phyloP scores from a whole-genome alignment of 495 filamentous ascomycete genomes.

The Zalerion maritima region DNA sequence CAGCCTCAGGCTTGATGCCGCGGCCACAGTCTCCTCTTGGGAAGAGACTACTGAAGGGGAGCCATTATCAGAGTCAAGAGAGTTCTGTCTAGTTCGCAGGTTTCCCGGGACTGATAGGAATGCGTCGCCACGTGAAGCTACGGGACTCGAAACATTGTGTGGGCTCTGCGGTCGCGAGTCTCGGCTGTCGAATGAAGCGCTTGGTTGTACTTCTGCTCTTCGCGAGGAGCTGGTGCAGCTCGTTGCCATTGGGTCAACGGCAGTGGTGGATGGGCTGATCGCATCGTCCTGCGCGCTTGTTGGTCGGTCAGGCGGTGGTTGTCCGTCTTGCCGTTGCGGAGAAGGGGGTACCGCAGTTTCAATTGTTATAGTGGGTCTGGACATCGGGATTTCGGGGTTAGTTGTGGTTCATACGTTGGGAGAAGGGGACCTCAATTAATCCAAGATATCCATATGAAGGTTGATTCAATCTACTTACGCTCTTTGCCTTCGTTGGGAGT shows the following conservation, averaged over 20 bases:
- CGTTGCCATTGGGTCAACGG: slow-evolving; percentile 25
- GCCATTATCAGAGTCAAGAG: slow-evolving; percentile 37
- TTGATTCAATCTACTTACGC: too few species aligned
- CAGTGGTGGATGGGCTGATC: slow-evolving; percentile 26
- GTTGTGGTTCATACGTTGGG: too few species aligned
- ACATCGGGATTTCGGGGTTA: too few species aligned
- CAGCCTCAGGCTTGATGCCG: slow-evolving; percentile 3
- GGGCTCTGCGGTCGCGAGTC: slow-evolving; percentile 78
- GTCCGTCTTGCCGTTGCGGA: slow-evolving; percentile 12
- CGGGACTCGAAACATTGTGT: slow-evolving; percentile 73
- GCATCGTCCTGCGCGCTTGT: slow-evolving; percentile 29
- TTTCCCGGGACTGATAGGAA: slow-evolving; percentile 36
- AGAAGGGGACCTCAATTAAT: too few species aligned
- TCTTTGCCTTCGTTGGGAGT: too few species aligned
- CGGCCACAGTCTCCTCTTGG: slow-evolving; percentile 26
- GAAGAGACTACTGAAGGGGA: slow-evolving; percentile 29
- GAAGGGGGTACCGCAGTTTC: slow-evolving; percentile 18
- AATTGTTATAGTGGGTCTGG: slow-evolving; percentile 24
- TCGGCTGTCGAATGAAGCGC: slow-evolving; percentile 55
- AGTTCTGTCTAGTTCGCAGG: slow-evolving; percentile 35
- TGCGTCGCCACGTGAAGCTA: slow-evolving; percentile 25
- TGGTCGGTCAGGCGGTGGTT: slow-evolving; percentile 24
- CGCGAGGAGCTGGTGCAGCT: slow-evolving; percentile 29
- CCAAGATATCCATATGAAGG: too few species aligned
- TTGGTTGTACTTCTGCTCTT: slow-evolving; percentile 42